Base-by-base conservation (phyloP, 1,139 yeast genomes). In the Candida mesenterica region DNA sequence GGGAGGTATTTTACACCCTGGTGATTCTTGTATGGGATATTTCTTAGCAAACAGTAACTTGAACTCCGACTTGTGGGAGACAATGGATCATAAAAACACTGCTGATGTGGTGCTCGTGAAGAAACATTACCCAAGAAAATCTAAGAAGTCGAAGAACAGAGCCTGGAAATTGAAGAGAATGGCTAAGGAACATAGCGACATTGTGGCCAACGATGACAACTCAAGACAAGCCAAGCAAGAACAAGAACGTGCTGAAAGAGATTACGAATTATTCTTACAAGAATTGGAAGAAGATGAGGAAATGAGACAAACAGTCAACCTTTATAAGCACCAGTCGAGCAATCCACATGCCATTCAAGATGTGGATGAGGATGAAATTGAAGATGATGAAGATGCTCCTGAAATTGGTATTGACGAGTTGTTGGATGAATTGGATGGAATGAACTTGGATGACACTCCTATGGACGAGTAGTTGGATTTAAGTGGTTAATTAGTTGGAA, bases 221-320 rank as follows among this genome's bases (percentile, higher is more conserved):
- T 75, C 86, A 4, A 79, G 88, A 69, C 82, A 79, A 52, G 90
- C 90, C 42, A 83, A 79, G 66, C 92, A 84, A 62, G 97, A 89
- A 46, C 82, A 80, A 55, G 97, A 88, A 59, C 77, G 87, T 54
- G 96, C 95, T 3, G 97, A 92, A 65, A 83, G 80, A 62, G 99
- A 92, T 63, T 92, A 90, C 65, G 99, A 92, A 65, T 61, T 83
- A 52, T 92, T 92, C 84, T 78, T 94, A 68, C 97, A 88, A 68
- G 97, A 92, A 61, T 79, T 94, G 61, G 98, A 92, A 70, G 97
- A 92, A 65, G 99, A 92, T 64, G 81, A 82, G 39, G 99, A 92
- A 59, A 76, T 94, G 61, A 86, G 98, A 71, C 90, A 84, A 50
- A 81, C 89, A 33, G 79, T 92, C 61, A 90, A 92, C 58, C 60